Percentiles rank a stretch among this genome's conserved stretches.
phyloP scores from a whole-genome alignment of 345 rosid genomes.

The Trapa bicornis region DNA sequence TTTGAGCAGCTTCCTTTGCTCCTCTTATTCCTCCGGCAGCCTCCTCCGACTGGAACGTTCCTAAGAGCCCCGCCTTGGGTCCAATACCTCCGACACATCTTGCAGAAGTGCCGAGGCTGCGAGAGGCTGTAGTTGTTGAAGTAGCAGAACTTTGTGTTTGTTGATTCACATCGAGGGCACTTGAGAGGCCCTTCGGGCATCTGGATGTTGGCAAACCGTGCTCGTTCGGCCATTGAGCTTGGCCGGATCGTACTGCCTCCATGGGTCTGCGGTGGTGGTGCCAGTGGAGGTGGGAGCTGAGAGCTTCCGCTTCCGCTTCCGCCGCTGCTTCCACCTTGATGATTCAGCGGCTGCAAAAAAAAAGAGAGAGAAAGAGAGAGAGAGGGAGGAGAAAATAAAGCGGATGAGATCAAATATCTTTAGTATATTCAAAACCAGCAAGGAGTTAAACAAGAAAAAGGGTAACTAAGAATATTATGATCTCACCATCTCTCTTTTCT shows the following conservation, averaged over 20 bases:
- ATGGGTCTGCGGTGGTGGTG: slow-evolving; percentile 28
- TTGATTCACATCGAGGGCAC: slow-evolving; percentile 93
- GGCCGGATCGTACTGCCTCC: slow-evolving; percentile 65
- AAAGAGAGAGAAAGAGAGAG: slow-evolving; percentile 11
- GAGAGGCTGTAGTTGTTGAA: slow-evolving; percentile 92
- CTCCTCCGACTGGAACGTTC: slow-evolving; percentile 89
- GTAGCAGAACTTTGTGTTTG: slow-evolving; percentile 92
- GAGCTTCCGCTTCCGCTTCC: slow-evolving; percentile 6
- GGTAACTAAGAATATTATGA: slow-evolving; percentile 15
- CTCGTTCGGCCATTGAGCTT: slow-evolving; percentile 89
- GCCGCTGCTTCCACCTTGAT: slow-evolving; percentile 22
- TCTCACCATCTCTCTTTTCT: not conserved
- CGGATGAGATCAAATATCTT: slow-evolving; percentile 19
- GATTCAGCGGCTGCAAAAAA: slow-evolving; percentile 8
- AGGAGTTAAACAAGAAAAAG: slow-evolving; percentile 12
- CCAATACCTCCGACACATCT: slow-evolving; percentile 95
- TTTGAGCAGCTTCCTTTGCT: slow-evolving; percentile 47
- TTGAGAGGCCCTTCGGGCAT: slow-evolving; percentile 67
- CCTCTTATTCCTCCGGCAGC: slow-evolving; percentile 78
- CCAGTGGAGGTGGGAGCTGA: slow-evolving; percentile 29
- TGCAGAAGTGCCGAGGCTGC: slow-evolving; percentile 98
- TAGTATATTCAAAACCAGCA: slow-evolving; percentile 37
- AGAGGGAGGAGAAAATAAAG: slow-evolving; percentile 13
- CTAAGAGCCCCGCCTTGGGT: slow-evolving; percentile 86
- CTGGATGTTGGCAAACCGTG: slow-evolving; percentile 67